phyloP scores from a whole-genome alignment of 2,329 filamentous ascomycete genomes.

The Cercospora sojina region DNA sequence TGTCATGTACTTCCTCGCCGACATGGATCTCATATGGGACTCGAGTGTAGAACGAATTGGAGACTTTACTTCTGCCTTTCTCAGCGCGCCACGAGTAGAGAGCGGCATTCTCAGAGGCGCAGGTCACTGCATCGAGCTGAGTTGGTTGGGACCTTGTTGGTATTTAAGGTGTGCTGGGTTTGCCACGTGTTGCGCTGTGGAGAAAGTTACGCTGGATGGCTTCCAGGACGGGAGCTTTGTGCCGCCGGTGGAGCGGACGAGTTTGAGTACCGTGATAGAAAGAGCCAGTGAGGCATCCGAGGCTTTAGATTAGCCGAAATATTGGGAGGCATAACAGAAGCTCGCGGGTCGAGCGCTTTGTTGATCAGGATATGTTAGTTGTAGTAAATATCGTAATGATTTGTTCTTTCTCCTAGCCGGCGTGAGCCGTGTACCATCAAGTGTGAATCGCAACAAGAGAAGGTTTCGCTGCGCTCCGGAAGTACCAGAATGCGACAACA shows the following conservation, averaged over 20 bases:
- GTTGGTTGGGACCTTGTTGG: slow-evolving; percentile 18
- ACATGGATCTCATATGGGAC: slow-evolving; percentile 16
- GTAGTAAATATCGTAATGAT: slow-evolving; percentile 3
- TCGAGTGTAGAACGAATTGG: slow-evolving; percentile 2
- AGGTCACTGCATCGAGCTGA: slow-evolving; percentile 17
- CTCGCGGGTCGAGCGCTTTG: background rate
- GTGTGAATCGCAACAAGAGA: background rate
- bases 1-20: slow-evolving; percentile 17
- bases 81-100: slow-evolving; percentile 13
- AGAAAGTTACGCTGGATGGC: slow-evolving; percentile 9
- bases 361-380: background rate
- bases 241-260: slow-evolving; percentile 5
- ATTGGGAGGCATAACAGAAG: background rate
- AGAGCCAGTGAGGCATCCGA: background rate
- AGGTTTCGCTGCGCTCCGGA: background rate
- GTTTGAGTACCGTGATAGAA: slow-evolving; percentile 7
- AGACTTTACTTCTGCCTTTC: slow-evolving; percentile 14
- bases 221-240: slow-evolving; percentile 1
- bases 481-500: background rate
- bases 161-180: slow-evolving; percentile 18
- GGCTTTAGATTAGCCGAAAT: background rate
- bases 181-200: slow-evolving; percentile 16
- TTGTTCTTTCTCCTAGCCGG: background rate
- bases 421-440: background rate
- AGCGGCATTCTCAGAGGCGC: slow-evolving; percentile 16